Conservation (phyloP, 1,139 yeast genomes). For the Candida albicans region DNA sequence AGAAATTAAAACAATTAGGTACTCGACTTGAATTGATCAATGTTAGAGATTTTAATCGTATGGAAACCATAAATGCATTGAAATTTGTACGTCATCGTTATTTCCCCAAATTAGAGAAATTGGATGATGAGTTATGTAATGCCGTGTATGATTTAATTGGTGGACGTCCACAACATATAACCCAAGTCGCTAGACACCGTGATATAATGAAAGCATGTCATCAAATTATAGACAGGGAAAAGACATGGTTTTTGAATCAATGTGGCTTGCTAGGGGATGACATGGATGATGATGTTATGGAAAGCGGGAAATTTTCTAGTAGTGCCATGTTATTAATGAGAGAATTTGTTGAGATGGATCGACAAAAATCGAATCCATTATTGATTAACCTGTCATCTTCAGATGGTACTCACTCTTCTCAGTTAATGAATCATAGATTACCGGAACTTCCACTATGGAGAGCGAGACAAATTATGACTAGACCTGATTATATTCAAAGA, state of each 20-base stretch:
- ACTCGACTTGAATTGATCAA: constrained; percentile 74
- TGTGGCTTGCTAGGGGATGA: constrained; percentile 74
- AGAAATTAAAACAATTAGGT: constrained; percentile 68
- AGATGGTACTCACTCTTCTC: too few species aligned
- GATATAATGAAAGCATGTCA: constrained; percentile 68
- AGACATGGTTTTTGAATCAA: constrained; percentile 82
- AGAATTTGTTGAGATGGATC: constrained; percentile 71
- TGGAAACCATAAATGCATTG: constrained; percentile 58
- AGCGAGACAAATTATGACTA: constrained; percentile 81
- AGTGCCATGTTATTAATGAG: constrained; percentile 77
- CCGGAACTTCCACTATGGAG: constrained; percentile 83
- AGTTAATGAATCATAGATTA: constrained; percentile 42
- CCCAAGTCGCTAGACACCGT: constrained; percentile 67
- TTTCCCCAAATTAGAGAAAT: constrained; percentile 30
- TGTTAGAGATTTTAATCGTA: constrained; percentile 62
- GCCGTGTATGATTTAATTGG: constrained; percentile 71
- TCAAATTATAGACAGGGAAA: constrained; percentile 71
- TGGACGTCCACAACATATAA: constrained; percentile 81
- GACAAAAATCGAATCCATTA: constrained; percentile 32
- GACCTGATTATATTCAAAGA: constrained; percentile 75
- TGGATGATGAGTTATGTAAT: constrained; percentile 44
- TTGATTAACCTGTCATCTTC: constrained; percentile 16
- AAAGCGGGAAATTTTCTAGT: constrained; percentile 73
- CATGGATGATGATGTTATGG: constrained; percentile 92
- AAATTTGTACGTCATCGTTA: constrained; percentile 51